A percentile compares a stretch with the other conserved stretches of the same genome.
Evolutionary conservation across 1,284 basidiomycete genomes (phyloP).

Genomic region (Ustilago trichophora): DNA sequence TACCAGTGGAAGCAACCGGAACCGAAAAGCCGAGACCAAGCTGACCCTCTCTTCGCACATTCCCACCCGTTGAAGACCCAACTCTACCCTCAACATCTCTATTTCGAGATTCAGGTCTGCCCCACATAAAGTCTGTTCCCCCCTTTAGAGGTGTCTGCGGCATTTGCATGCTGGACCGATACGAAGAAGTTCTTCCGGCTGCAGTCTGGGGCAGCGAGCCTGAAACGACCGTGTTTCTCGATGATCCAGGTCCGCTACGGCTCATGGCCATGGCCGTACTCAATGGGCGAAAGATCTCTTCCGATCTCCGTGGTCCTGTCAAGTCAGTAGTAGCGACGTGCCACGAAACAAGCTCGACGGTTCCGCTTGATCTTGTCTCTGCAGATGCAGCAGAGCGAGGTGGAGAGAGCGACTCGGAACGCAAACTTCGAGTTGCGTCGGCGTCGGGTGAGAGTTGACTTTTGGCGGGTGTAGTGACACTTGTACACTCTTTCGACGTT

Average conservation of each 20-base stretch:
- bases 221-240: conserved; percentile 5
- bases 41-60: not conserved
- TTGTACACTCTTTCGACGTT: not conserved
- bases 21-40: conserved; percentile 1
- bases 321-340: conserved; percentile 24
- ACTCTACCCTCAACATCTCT: too few relatives aligned
- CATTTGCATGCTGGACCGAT: not conserved
- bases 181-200: not conserved
- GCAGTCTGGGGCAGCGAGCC: not conserved
- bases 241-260: conserved; percentile 4
- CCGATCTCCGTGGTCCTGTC: conserved; percentile 1
- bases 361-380: conserved; percentile 18
- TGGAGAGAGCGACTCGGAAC: conserved; percentile 5
- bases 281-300: conserved; percentile 35
- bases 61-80: too few relatives aligned
- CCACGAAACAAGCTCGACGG: conserved; percentile 29
- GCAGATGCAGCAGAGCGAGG: conserved; percentile 4
- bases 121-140: conserved; percentile 7
- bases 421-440: conserved; percentile 5
- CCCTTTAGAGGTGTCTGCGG: conserved; percentile 9
- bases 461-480: conserved; percentile 1
- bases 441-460: not conserved
- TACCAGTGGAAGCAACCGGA: too few relatives aligned
- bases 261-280: conserved; percentile 8
- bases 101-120: not conserved